These are phyloP conservation scores for Penicillium glabrum DNA, from an alignment of 2,329 filamentous ascomycete species.

Conservation along the genomic window DNA sequence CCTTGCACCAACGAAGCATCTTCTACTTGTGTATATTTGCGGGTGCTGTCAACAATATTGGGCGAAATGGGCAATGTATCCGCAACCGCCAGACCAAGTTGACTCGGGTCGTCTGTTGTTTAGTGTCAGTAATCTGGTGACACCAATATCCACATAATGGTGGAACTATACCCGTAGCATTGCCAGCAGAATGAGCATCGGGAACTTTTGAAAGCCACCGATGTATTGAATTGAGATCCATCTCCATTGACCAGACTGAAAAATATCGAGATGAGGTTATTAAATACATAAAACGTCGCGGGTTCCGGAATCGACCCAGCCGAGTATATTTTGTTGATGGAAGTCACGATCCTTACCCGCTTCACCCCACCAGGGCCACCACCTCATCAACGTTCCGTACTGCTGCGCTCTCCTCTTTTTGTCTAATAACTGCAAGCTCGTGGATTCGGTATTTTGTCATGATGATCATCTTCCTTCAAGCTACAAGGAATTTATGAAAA, in stretches of 20 bases:
- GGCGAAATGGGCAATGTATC: not conserved
- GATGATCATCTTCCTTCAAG: not conserved
- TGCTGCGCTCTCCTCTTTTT: too few species aligned
- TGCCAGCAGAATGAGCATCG: not conserved
- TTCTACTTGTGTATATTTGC: not conserved
- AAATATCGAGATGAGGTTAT: not conserved
- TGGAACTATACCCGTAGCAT: not conserved
- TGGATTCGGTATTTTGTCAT: not conserved
- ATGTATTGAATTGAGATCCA: conserved; percentile 5
- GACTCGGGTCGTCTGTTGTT: not conserved
- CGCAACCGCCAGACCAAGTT: not conserved
- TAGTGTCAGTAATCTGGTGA: not conserved
- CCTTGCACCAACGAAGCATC: not conserved
- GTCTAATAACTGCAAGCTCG: not conserved
- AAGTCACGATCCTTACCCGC: not conserved
- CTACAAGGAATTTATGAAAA: not conserved
- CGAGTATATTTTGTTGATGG: not conserved
- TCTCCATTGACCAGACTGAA: not conserved
- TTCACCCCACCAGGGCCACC: too few species aligned
- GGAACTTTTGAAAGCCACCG: conserved; percentile 16
- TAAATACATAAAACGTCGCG: not conserved
- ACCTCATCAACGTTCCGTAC: too few species aligned
- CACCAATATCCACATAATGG: not conserved
- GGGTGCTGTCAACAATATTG: not conserved
- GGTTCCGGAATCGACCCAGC: too few species aligned